A percentile compares a stretch with the other conserved stretches of the same genome.
phyloP scores from a whole-genome alignment of 164 flowering plant species.

The Umbellularia californica region DNA sequence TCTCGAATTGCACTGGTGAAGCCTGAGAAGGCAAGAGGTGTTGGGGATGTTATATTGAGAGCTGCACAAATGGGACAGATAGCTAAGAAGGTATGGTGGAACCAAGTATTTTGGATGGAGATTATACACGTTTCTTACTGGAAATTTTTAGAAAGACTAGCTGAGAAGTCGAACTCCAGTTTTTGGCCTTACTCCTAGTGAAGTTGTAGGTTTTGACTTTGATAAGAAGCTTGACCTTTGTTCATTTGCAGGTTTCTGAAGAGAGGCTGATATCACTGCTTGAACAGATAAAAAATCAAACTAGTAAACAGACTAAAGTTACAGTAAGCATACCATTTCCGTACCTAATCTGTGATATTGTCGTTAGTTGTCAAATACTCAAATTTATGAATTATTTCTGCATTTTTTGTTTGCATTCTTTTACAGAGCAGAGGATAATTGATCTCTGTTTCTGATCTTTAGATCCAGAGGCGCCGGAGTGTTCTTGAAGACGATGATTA shows the following conservation, averaged over 20 bases:
- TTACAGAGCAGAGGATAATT: background rate
- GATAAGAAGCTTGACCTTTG: background rate
- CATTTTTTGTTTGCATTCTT: background rate
- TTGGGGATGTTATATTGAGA: conserved; percentile 87
- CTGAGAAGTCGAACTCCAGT: too few relatives aligned
- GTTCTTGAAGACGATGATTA: conserved; percentile 52
- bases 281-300: conserved; percentile 91
- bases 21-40: conserved; percentile 97
- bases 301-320: conserved; percentile 88
- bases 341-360: too few relatives aligned
- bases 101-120: too few relatives aligned
- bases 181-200: too few relatives aligned
- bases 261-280: conserved; percentile 82
- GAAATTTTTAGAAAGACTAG: too few relatives aligned
- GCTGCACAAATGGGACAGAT: conserved; percentile 95
- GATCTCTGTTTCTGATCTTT: conserved; percentile 10
- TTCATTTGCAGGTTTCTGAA: conserved; percentile 65
- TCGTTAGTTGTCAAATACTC: too few relatives aligned
- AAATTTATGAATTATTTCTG: background rate
- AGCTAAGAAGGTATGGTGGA: conserved; percentile 63
- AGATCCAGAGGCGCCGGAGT: conserved; percentile 94
- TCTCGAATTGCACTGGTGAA: conserved; percentile 95
- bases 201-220: background rate
- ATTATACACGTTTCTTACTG: too few relatives aligned
- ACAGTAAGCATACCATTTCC: conserved; percentile 49